Conservation (phyloP, 2,329 filamentous ascomycete genomes). For the Venturia carpophila region DNA sequence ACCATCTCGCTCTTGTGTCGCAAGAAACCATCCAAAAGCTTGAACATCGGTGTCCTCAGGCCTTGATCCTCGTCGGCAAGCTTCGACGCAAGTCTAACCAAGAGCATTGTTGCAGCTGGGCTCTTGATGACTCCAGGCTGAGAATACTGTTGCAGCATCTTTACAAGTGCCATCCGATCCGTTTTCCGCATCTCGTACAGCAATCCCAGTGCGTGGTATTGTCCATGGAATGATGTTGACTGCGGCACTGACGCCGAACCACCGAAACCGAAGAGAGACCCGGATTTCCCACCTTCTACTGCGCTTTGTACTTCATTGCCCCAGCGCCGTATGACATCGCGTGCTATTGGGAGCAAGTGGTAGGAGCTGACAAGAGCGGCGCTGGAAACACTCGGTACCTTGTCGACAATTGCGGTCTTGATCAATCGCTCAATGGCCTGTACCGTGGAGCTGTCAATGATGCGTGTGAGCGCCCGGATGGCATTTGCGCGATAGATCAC, state of each 20-base stretch:
- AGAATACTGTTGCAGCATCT: constrained; percentile 99
- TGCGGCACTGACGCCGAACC: constrained; percentile 55
- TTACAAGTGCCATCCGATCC: constrained; percentile 95
- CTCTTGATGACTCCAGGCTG: constrained; percentile 88
- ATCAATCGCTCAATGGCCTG: constrained; percentile 97
- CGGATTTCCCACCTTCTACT: constrained; percentile 77
- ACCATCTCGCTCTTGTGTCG: constrained; percentile 82
- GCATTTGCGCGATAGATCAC: constrained; percentile 92
- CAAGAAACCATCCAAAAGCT: constrained; percentile 91
- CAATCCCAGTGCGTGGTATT: constrained; percentile 96
- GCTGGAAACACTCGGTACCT: constrained; percentile 93
- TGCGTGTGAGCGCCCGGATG: constrained; percentile 16
- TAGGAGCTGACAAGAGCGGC: constrained; percentile 95
- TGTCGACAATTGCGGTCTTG: constrained; percentile 99
- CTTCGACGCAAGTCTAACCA: constrained; percentile 87
- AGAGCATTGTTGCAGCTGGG: constrained; percentile 82
- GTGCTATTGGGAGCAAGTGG: constrained; percentile 91
- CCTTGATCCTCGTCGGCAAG: constrained; percentile 87
- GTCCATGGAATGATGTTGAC: constrained; percentile 64
- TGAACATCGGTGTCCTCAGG: constrained; percentile 91
- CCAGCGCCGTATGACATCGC: constrained; percentile 93
- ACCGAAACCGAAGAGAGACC: constrained; percentile 88
- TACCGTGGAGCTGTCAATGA: constrained; percentile 71
- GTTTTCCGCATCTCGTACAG: constrained; percentile 97
- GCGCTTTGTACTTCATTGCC: constrained; percentile 98